A percentile compares a stretch with the other conserved stretches of the same genome.
phyloP scores from a whole-genome alignment of 2,329 filamentous ascomycete genomes.

The Penicillium verrucosum region DNA sequence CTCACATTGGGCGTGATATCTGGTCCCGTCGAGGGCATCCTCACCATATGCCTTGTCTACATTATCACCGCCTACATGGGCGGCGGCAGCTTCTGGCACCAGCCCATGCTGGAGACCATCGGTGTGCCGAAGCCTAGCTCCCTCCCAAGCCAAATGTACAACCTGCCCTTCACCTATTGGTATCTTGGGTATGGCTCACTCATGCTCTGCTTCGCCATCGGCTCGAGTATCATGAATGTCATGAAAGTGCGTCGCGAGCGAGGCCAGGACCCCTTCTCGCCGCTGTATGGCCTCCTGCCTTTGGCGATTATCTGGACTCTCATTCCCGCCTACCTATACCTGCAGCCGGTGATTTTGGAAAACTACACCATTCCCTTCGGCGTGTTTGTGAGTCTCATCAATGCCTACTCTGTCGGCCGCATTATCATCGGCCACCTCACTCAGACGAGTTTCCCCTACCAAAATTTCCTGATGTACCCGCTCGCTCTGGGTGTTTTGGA shows the following conservation, averaged over 20 bases:
- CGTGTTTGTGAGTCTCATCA: conserved; percentile 83
- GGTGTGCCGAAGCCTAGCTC: conserved; percentile 62
- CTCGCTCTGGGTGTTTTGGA: conserved; percentile 76
- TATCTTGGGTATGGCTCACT: conserved; percentile 83
- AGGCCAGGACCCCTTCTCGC: conserved; percentile 61
- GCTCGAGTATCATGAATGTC: conserved; percentile 72
- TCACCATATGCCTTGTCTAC: conserved; percentile 80
- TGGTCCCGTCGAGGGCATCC: conserved; percentile 89
- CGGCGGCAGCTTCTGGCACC: conserved; percentile 90
- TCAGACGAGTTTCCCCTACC: conserved; percentile 82
- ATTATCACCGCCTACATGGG: conserved; percentile 79
- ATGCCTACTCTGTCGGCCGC: conserved; percentile 90
- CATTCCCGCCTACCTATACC: conserved; percentile 72
- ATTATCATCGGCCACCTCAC: conserved; percentile 95
- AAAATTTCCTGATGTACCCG: conserved; percentile 78
- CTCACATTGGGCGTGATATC: conserved; percentile 89
- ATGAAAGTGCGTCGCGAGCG: conserved; percentile 73
- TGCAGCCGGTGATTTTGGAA: conserved; percentile 79
- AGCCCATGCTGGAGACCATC: conserved; percentile 69
- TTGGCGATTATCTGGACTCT: conserved; percentile 76
- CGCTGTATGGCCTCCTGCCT: conserved; percentile 78
- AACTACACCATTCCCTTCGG: conserved; percentile 84
- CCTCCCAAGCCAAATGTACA: conserved; percentile 69
- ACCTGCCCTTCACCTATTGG: conserved; percentile 85
- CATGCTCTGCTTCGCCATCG: conserved; percentile 80